Evolutionary conservation across 2,329 filamentous ascomycete species (phyloP).

Genomic region (Neurospora crassa): DNA sequence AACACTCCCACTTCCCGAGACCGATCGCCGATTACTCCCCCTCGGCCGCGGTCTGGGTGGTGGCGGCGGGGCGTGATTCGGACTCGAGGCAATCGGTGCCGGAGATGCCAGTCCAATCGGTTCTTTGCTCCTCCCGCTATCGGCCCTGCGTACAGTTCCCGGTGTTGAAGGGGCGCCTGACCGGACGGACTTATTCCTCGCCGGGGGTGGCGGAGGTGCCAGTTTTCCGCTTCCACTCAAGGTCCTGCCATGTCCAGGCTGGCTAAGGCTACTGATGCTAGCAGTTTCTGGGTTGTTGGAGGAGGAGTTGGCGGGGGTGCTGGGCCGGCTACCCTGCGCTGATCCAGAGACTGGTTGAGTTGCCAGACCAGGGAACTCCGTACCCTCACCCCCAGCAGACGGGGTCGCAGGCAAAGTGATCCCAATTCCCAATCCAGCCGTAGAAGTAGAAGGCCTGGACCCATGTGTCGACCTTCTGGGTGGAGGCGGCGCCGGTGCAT

Average conservation of each 20-base stretch:
- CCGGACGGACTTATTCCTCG: constrained; percentile 23
- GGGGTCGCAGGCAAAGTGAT: constrained; percentile 11
- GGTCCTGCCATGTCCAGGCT: background rate
- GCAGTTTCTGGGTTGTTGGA: background rate
- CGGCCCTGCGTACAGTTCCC: constrained; percentile 25
- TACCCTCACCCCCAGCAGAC: background rate
- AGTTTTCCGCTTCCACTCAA: constrained; percentile 17
- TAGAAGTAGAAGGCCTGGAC: constrained; percentile 21
- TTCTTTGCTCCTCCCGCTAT: constrained; percentile 19
- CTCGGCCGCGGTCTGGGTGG: constrained; percentile 39
- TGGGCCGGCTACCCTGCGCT: constrained; percentile 1
- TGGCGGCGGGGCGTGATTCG: constrained; percentile 29
- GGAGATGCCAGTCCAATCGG: constrained; percentile 12
- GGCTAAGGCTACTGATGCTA: constrained; percentile 14
- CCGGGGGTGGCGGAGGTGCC: constrained; percentile 26
- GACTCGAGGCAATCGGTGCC: constrained; percentile 3
- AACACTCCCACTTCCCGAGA: constrained; percentile 22
- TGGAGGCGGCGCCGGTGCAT: constrained; percentile 44
- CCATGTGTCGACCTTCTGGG: constrained; percentile 38
- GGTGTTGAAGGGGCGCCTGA: constrained; percentile 33
- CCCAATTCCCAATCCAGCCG: background rate
- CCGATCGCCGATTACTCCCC: constrained; percentile 34
- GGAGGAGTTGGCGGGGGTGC: constrained; percentile 1
- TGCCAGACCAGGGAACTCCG: background rate
- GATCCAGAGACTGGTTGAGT: constrained; percentile 3